Percentiles rank a stretch among this genome's conserved stretches.
Conservation (phyloP, 2,329 filamentous ascomycete genomes). For the Colletotrichum orbiculare region DNA sequence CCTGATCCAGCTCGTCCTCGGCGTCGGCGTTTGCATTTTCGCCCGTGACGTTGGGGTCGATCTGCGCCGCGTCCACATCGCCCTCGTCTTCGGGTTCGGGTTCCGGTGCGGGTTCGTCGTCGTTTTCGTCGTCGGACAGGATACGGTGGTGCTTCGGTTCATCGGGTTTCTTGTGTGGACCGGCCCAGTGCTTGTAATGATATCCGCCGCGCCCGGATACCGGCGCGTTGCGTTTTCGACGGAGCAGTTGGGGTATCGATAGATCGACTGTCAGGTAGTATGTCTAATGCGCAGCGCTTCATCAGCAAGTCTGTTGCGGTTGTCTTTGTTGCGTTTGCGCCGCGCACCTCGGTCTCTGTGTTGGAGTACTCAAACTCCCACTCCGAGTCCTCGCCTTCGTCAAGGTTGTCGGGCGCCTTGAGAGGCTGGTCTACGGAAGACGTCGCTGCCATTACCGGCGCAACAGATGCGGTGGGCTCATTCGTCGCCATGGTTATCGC, state of each 20-base stretch:
- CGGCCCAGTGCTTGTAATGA: constrained; percentile 54
- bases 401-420: constrained; percentile 1
- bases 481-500: constrained; percentile 25
- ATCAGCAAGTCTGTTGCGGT: not conserved
- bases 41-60: constrained; percentile 33
- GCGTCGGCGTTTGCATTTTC: constrained; percentile 38
- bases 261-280: constrained; percentile 74
- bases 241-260: constrained; percentile 68
- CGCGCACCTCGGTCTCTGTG: constrained; percentile 68
- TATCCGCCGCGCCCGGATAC: constrained; percentile 56
- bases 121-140: constrained; percentile 40
- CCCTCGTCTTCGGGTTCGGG: constrained; percentile 42
- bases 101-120: constrained; percentile 34
- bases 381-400: constrained; percentile 65
- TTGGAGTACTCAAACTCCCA: constrained; percentile 76
- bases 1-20: constrained; percentile 32
- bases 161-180: constrained; percentile 41
- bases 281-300: constrained; percentile 53
- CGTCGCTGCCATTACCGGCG: constrained; percentile 18
- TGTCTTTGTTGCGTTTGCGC: not conserved
- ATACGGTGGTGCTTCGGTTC: constrained; percentile 38
- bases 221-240: constrained; percentile 42
- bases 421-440: constrained; percentile 16
- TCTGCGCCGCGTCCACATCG: constrained; percentile 38
- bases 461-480: constrained; percentile 17